These are phyloP conservation scores for Didymella exigua DNA, from an alignment of 2,329 filamentous ascomycete genomes.

Conservation along the genomic window DNA sequence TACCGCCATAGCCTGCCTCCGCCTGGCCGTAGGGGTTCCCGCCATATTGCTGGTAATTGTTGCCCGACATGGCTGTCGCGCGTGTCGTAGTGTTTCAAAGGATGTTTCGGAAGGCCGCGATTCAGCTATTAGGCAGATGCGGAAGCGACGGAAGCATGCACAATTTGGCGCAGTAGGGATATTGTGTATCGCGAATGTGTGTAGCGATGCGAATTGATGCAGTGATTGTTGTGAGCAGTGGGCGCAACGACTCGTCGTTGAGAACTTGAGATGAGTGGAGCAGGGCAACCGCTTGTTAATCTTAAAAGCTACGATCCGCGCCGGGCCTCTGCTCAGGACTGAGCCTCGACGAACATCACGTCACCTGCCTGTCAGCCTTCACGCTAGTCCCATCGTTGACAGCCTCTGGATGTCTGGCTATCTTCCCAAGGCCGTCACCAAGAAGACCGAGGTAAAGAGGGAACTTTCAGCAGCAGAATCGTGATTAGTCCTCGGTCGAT, in stretches of 20 bases:
- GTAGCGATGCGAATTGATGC: conserved; percentile 11
- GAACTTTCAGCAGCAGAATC: too few relatives aligned
- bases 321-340: conserved; percentile 3
- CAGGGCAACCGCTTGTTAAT: conserved; percentile 6
- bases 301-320: conserved; percentile 15
- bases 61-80: conserved; percentile 35
- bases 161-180: conserved; percentile 17
- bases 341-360: conserved; percentile 7
- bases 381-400: too few relatives aligned
- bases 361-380: conserved; percentile 7
- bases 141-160: conserved; percentile 38
- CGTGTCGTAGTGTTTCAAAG: conserved; percentile 20
- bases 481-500: too few relatives aligned
- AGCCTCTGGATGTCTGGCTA: too few relatives aligned
- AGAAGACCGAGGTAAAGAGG: too few relatives aligned
- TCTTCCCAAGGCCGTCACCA: too few relatives aligned
- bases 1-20: conserved; percentile 40
- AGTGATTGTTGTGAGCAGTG: conserved; percentile 10
- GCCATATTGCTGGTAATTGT: conserved; percentile 60
- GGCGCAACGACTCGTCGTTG: conserved; percentile 20
- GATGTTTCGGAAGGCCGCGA: conserved; percentile 26
- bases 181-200: background rate
- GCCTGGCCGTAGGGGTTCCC: conserved; percentile 66
- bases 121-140: conserved; percentile 27
- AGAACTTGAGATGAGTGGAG: conserved; percentile 24